These are phyloP conservation scores for Vanilla planifolia DNA, from an alignment of 106 monocot genomes.

Conservation along the genomic window DNA sequence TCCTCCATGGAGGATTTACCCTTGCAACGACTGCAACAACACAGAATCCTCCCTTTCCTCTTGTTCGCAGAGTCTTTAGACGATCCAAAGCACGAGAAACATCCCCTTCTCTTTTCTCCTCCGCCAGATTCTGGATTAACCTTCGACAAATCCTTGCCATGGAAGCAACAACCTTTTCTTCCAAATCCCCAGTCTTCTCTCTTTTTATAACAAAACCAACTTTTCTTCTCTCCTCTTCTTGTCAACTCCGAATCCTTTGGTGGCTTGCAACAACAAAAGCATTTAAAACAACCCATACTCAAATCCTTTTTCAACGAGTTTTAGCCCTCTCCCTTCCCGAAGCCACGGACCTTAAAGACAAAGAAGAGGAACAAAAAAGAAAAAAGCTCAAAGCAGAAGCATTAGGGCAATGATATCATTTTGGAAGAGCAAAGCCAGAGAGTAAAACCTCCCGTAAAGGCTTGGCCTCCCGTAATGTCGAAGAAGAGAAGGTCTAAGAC, in stretches of 20 bases:
- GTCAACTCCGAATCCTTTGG: not conserved
- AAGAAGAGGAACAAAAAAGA: not conserved
- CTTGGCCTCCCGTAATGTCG: not conserved
- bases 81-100: constrained; percentile 5
- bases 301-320: not conserved
- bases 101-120: not conserved
- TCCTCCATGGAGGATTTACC: not conserved
- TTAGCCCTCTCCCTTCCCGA: not conserved
- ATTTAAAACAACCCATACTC: not conserved
- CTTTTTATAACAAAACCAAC: not conserved
- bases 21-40: not conserved
- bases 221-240: not conserved
- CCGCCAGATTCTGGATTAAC: not conserved
- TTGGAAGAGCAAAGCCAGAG: not conserved
- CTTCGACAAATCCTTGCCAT: not conserved
- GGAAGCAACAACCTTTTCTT: not conserved
- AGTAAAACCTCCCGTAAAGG: not conserved
- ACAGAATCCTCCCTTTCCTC: not conserved
- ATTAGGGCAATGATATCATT: not conserved
- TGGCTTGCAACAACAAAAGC: not conserved
- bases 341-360: not conserved
- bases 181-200: not conserved
- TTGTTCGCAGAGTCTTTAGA: not conserved
- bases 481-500: not conserved
- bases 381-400: too few species aligned